Base-by-base conservation (phyloP, 331 rosid genomes). In the Cucumis variabilis region DNA sequence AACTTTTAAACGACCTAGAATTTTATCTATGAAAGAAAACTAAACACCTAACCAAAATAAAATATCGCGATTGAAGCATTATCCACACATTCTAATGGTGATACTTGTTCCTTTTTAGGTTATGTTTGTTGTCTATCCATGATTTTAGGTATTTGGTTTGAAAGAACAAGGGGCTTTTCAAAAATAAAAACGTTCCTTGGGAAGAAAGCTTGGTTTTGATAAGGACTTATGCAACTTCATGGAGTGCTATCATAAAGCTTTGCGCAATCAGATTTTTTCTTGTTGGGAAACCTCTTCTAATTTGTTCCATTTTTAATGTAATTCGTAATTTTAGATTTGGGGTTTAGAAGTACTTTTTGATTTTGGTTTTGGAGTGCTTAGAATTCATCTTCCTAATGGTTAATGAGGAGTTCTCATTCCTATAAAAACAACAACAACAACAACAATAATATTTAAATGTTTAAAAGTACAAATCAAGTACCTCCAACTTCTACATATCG, bases 401-500 rank as follows among this genome's bases (percentile, higher is more conserved):
- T 20, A 75, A 75, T 75, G 20, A 75, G 28, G n/a, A 44, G 25
- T 44, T 44, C 28, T 23, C 17, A 15, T 21, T 12, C 28, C 28
- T 41, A 9, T 44, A 75, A 21, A 73, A 37, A 25, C 12, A 66
- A 66, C 68, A 63, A 7, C 7, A 44, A 9, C 13, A 21, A 63
- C 13, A 63, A 63, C 9, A 63, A 63, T 63, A 63, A 9, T 21
- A 21, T 13, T 63, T 9, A 63, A 20, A 7, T 37, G n/a, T 37
- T 37, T 44, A 44, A 73, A 19, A 73, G 53, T 41, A 73, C 53
- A 41, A 73, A 73, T 73, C 27, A 20, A 73, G 53, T 77, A 13
- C 63, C 63, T 77, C 82, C 37, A 48, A 63, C 82, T 77, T 77
- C 82, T 77, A n/a, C 37, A 77, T 13, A 77, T 76, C 63, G n/a